These are phyloP conservation scores for Aureobasidium lini DNA, from an alignment of 2,329 filamentous ascomycete species.

Conservation along the genomic window DNA sequence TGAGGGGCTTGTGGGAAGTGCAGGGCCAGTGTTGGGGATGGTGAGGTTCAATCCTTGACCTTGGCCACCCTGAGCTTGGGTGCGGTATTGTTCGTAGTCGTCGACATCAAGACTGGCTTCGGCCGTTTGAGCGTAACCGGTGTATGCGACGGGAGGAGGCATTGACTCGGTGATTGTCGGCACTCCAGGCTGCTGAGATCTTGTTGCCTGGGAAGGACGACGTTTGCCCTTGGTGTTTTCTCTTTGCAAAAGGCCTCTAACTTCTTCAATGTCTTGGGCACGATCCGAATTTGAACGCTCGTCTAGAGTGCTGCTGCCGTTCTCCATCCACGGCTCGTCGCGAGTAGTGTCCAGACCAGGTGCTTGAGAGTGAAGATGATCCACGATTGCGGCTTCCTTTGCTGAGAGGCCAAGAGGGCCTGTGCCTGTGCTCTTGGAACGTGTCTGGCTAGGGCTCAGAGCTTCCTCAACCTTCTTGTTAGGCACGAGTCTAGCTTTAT, in stretches of 20 bases:
- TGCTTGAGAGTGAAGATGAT: conserved; percentile 36
- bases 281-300: conserved; percentile 37
- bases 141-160: conserved; percentile 11
- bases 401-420: conserved; percentile 27
- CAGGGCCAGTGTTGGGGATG: conserved; percentile 9
- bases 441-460: not conserved
- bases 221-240: conserved; percentile 39
- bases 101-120: conserved; percentile 11
- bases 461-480: conserved; percentile 20
- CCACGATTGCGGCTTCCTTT: conserved; percentile 35
- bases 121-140: conserved; percentile 1
- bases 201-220: conserved; percentile 20
- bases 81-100: conserved; percentile 10
- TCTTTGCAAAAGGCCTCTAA: conserved; percentile 38
- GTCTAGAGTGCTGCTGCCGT: conserved; percentile 28
- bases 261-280: conserved; percentile 27
- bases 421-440: conserved; percentile 21
- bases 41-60: not conserved
- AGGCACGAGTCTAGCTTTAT: conserved; percentile 57
- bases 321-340: conserved; percentile 39
- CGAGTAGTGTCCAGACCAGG: conserved; percentile 36
- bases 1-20: conserved; percentile 9
- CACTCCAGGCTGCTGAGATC: conserved; percentile 6
- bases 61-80: not conserved
- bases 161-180: conserved; percentile 12